phyloP scores from a whole-genome alignment of 2,329 filamentous ascomycete species.

The Trichoderma sp. region DNA sequence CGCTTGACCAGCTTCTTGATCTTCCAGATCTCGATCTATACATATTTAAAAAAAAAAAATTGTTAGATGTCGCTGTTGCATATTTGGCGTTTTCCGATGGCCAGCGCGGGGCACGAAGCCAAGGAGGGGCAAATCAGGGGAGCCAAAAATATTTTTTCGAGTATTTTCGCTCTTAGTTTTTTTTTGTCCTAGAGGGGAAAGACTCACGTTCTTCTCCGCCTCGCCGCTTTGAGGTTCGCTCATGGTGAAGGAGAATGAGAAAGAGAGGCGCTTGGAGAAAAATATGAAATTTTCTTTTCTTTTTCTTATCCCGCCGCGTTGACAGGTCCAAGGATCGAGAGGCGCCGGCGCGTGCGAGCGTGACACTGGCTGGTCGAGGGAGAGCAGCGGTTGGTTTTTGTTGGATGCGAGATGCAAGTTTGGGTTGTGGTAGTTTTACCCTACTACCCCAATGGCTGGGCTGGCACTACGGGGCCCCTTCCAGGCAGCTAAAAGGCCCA shows the following conservation, averaged over 20 bases:
- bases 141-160: slow-evolving; percentile 29
- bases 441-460: slow-evolving; percentile 21
- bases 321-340: slow-evolving; percentile 22
- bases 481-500: slow-evolving; percentile 9
- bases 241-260: slow-evolving; percentile 62
- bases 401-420: slow-evolving; percentile 39
- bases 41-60: background rate
- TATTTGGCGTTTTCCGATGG: slow-evolving; percentile 8
- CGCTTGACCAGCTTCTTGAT: slow-evolving; percentile 99
- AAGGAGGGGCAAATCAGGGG: slow-evolving; percentile 31
- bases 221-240: slow-evolving; percentile 85
- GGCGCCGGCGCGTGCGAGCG: slow-evolving; percentile 25
- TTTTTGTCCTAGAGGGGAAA: background rate
- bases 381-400: slow-evolving; percentile 24
- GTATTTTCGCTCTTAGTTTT: slow-evolving; percentile 2
- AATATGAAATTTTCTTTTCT: background rate
- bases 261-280: slow-evolving; percentile 4
- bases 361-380: slow-evolving; percentile 24
- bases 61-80: slow-evolving; percentile 23
- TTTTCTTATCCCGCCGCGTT: slow-evolving; percentile 13
- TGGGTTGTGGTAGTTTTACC: slow-evolving; percentile 32
- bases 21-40: slow-evolving; percentile 82
- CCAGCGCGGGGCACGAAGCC: slow-evolving; percentile 38
- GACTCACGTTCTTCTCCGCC: slow-evolving; percentile 89
- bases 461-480: background rate